phyloP scores from a whole-genome alignment of 116 monocot genomes.

The Thalassia testudinum region DNA sequence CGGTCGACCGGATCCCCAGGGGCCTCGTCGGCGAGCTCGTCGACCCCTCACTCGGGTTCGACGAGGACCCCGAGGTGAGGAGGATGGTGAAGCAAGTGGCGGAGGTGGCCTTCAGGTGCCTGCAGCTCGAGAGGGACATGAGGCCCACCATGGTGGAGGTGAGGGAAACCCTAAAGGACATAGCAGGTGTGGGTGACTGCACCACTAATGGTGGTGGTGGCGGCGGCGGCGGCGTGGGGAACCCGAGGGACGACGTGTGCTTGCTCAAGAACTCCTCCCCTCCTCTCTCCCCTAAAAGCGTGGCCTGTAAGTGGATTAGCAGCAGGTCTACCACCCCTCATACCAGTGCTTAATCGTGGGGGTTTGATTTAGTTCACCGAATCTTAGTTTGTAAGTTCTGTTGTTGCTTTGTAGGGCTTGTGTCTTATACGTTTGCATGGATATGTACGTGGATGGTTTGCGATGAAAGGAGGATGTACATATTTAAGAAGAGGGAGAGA shows the following conservation, averaged over 20 bases:
- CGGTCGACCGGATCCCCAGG: slow-evolving; percentile 33
- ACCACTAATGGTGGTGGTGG: too few relatives aligned
- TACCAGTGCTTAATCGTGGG: slow-evolving; percentile 26
- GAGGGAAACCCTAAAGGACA: slow-evolving; percentile 10
- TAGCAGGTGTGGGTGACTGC: neutral
- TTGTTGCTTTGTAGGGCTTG: too few relatives aligned
- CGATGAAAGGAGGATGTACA: too few relatives aligned
- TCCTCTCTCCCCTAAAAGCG: slow-evolving; percentile 26
- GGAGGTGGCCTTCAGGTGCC: slow-evolving; percentile 67
- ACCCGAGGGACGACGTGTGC: neutral
- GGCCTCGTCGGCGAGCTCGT: slow-evolving; percentile 32
- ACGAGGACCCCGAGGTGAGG: slow-evolving; percentile 16
- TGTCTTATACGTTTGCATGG: too few relatives aligned
- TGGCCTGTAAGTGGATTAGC: slow-evolving; percentile 20
- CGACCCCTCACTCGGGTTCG: slow-evolving; percentile 39
- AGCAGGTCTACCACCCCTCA: slow-evolving; percentile 29
- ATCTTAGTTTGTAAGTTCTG: too few relatives aligned
- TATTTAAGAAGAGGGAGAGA: too few relatives aligned
- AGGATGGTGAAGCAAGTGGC: slow-evolving; percentile 45
- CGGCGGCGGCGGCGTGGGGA: neutral
- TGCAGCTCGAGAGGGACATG: slow-evolving; percentile 60
- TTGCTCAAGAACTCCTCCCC: slow-evolving; percentile 2
- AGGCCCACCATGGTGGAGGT: slow-evolving; percentile 63
- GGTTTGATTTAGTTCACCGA: too few relatives aligned
- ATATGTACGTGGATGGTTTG: too few relatives aligned